phyloP scores from a whole-genome alignment of 768 basidiomycete genomes.

The Lactarius deliciosus region DNA sequence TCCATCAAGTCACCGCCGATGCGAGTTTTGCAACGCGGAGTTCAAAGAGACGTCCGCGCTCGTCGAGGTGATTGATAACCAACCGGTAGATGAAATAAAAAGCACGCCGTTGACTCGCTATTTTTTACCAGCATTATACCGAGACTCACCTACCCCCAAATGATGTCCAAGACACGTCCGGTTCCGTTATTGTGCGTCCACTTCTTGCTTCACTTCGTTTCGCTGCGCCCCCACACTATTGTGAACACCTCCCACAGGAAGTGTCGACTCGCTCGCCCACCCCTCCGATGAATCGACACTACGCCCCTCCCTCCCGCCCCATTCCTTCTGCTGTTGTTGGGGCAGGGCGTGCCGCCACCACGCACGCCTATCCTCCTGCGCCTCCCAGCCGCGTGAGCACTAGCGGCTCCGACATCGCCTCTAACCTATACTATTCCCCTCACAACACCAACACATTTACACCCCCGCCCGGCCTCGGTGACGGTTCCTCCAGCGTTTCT shows the following conservation, averaged over 20 bases:
- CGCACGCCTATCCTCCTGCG: conserved; percentile 5
- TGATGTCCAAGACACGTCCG: conserved; percentile 12
- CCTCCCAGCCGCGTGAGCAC: conserved; percentile 15
- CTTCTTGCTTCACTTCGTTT: not conserved
- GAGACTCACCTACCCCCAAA: conserved; percentile 13
- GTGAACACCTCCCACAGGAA: conserved; percentile 1
- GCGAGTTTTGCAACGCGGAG: conserved; percentile 26
- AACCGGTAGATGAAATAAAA: not conserved
- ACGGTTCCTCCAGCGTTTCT: conserved; percentile 2
- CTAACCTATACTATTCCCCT: conserved; percentile 5
- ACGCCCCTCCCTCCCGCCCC: not conserved
- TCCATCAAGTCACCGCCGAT: conserved; percentile 18
- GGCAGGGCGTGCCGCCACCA: not conserved
- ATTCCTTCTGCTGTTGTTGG: conserved; percentile 2
- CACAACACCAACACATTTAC: conserved; percentile 1
- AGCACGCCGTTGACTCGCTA: not conserved
- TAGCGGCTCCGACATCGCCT: conserved; percentile 13
- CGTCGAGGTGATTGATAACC: conserved; percentile 20
- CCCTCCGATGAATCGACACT: conserved; percentile 7
- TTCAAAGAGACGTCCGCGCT: conserved; percentile 27
- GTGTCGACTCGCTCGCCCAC: conserved; percentile 10
- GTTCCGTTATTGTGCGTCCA: conserved; percentile 6
- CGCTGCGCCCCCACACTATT: not conserved
- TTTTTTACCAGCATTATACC: conserved; percentile 21
- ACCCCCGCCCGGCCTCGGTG: not conserved